These are phyloP conservation scores for Enterocytospora artemiae DNA, from an alignment of 371 early-diverging fungal species.

Conservation along the genomic window DNA sequence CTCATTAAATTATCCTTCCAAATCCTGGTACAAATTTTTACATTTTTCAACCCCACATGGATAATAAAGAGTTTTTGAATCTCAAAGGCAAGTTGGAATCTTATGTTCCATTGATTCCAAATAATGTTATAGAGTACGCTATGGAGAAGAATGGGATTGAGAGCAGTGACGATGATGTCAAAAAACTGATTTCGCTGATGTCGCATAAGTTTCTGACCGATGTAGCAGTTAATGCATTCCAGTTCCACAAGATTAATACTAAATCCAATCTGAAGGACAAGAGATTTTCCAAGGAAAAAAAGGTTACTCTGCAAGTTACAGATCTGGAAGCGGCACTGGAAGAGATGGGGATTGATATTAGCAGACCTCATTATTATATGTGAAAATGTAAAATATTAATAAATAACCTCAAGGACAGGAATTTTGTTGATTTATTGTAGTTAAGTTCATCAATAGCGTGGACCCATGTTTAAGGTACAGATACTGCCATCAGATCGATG, in stretches of 20 bases:
- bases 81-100: conserved; percentile 53
- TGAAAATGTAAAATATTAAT: conserved; percentile 30
- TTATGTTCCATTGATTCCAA: conserved; percentile 66
- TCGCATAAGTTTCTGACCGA: conserved; percentile 58
- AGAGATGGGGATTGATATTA: conserved; percentile 55
- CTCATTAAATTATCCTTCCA: no score
- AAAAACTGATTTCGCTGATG: conserved; percentile 55
- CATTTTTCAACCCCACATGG: no score
- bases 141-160: conserved; percentile 78
- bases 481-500: no score
- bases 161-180: conserved; percentile 61
- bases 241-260: conserved; percentile 57
- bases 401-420: neutral
- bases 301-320: conserved; percentile 52
- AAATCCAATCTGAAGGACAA: conserved; percentile 58
- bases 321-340: conserved; percentile 58
- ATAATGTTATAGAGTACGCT: conserved; percentile 84
- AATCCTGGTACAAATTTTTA: no score
- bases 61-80: conserved; percentile 52
- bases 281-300: conserved; percentile 56
- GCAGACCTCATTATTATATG: conserved; percentile 56
- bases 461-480: no score
- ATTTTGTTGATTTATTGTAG: neutral
- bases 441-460: no score
- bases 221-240: conserved; percentile 52